phyloP scores from a whole-genome alignment of 805 yeast genomes.

The Ogataea glucozyma region DNA sequence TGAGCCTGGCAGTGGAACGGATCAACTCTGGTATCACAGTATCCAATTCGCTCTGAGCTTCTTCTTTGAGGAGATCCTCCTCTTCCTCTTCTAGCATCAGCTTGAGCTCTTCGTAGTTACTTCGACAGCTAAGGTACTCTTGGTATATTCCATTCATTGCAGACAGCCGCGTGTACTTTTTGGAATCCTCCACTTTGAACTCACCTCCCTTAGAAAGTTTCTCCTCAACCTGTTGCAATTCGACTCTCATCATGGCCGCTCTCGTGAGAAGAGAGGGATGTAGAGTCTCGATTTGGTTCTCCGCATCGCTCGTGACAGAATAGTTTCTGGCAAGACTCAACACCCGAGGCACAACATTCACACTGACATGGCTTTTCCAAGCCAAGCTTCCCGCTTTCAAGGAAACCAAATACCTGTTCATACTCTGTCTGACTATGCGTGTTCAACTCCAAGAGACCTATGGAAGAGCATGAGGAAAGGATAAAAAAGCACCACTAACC shows the following conservation, averaged over 20 bases:
- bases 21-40: slow-evolving; percentile 45
- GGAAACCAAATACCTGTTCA: not conserved
- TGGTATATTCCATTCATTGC: slow-evolving; percentile 43
- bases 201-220: slow-evolving; percentile 43
- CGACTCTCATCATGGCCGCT: slow-evolving; percentile 44
- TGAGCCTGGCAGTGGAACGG: slow-evolving; percentile 46
- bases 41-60: slow-evolving; percentile 63
- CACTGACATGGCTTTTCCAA: not conserved
- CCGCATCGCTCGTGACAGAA: slow-evolving; percentile 1
- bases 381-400: not conserved
- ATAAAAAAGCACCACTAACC: too few species aligned
- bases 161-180: slow-evolving; percentile 46
- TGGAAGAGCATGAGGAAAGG: too few species aligned
- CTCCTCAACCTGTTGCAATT: slow-evolving; percentile 43
- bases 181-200: slow-evolving; percentile 51
- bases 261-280: slow-evolving; percentile 54
- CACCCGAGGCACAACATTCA: not conserved
- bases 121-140: slow-evolving; percentile 37
- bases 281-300: slow-evolving; percentile 17
- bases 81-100: slow-evolving; percentile 39
- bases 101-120: slow-evolving; percentile 37
- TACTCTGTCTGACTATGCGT: too few species aligned
- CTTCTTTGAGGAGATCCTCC: slow-evolving; percentile 46
- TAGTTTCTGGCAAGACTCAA: slow-evolving; percentile 1
- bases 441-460: not conserved